Conservation (phyloP, 805 yeast genomes). For the Candida ipomoeae region DNA sequence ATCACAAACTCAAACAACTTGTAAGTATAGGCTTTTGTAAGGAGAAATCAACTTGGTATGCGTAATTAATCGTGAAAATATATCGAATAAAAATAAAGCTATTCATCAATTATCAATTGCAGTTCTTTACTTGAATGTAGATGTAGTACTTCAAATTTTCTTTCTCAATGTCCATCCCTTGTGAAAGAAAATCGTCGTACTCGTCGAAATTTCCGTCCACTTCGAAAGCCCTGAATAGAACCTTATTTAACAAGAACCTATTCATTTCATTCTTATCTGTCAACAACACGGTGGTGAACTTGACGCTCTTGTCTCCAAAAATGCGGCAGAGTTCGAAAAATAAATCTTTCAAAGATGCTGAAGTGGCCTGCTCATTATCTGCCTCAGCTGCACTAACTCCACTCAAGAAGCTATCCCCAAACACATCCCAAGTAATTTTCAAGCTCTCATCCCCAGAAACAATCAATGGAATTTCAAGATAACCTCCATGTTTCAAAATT, state of each 20-base stretch:
- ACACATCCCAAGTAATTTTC: slow-evolving; percentile 1
- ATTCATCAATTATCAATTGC: neutral
- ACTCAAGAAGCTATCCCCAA: neutral
- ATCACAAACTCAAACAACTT: no score
- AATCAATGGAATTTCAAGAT: slow-evolving; percentile 28
- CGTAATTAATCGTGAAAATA: no score
- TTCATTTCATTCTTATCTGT: slow-evolving; percentile 29
- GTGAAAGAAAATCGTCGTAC: slow-evolving; percentile 20
- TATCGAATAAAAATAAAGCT: neutral
- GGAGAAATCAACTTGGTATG: no score
- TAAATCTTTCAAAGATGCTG: slow-evolving; percentile 7
- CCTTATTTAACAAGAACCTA: slow-evolving; percentile 25
- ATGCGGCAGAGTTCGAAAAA: slow-evolving; percentile 21
- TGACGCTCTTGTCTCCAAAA: slow-evolving; percentile 35
- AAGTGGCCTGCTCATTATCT: neutral
- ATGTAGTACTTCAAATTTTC: slow-evolving; percentile 21
- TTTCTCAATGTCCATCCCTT: slow-evolving; percentile 12
- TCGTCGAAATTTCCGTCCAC: slow-evolving; percentile 29
- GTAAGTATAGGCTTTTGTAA: no score
- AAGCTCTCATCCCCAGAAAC: slow-evolving; percentile 7
- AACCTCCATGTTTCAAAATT: slow-evolving; percentile 33
- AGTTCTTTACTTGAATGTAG: slow-evolving; percentile 25
- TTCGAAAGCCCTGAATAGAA: slow-evolving; percentile 26
- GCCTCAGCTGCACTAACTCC: neutral
- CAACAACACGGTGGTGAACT: slow-evolving; percentile 27